These are phyloP conservation scores for Ophiocordyceps camponoti-leonardi DNA, from an alignment of 2,329 filamentous ascomycete genomes.

Conservation along the genomic window DNA sequence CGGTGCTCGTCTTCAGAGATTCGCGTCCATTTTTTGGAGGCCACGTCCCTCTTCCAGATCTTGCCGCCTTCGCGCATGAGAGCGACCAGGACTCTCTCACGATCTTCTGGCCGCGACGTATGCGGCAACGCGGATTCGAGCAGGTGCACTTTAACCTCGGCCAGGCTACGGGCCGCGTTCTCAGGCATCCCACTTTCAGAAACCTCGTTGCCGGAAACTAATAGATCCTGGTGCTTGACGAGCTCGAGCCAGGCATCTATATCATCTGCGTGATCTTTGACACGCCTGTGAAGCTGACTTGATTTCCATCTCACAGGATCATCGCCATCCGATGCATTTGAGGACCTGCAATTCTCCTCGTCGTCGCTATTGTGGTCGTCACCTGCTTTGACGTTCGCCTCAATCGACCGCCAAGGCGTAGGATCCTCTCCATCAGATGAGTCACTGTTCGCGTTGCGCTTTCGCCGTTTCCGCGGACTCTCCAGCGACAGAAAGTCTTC, in stretches of 20 bases:
- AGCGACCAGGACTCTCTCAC: conserved; percentile 45
- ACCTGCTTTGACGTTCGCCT: conserved; percentile 39
- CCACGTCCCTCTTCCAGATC: conserved; percentile 50
- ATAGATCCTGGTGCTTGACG: conserved; percentile 58
- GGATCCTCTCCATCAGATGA: conserved; percentile 28
- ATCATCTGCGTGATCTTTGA: conserved; percentile 50
- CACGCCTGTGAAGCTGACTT: conserved; percentile 42
- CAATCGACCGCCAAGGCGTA: conserved; percentile 48
- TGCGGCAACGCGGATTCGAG: conserved; percentile 60
- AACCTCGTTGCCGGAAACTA: conserved; percentile 35
- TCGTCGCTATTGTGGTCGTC: conserved; percentile 30
- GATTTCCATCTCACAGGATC: conserved; percentile 35
- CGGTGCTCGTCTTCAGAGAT: conserved; percentile 10
- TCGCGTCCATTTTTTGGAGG: conserved; percentile 48
- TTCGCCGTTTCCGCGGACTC: conserved; percentile 24
- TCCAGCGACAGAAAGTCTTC: conserved; percentile 30
- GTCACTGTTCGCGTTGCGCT: conserved; percentile 11
- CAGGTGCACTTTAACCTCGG: conserved; percentile 65
- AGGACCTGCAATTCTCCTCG: conserved; percentile 28
- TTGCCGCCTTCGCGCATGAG: conserved; percentile 59
- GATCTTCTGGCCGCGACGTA: conserved; percentile 24
- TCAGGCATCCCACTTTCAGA: conserved; percentile 27
- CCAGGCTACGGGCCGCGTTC: conserved; percentile 49
- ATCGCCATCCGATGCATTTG: conserved; percentile 18
- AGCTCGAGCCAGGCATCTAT: conserved; percentile 60